Conservation (phyloP, 2,329 filamentous ascomycete genomes). For the Cladophialophora exuberans region DNA sequence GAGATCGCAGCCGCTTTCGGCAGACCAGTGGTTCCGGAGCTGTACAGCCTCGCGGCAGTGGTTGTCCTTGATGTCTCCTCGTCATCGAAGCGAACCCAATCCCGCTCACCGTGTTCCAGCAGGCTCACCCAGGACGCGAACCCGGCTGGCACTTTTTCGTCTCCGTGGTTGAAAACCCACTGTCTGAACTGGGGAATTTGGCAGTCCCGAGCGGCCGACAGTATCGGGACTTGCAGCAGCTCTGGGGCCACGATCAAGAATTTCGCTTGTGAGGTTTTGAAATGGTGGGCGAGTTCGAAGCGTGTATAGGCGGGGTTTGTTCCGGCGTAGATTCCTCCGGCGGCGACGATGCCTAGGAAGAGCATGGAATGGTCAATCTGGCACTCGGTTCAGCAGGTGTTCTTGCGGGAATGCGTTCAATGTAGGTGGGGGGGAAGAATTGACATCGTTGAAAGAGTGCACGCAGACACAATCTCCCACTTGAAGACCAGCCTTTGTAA, state of each 20-base stretch:
- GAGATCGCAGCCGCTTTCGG: conserved; percentile 63
- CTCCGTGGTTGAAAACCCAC: conserved; percentile 35
- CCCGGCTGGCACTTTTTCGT: conserved; percentile 38
- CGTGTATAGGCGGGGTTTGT: conserved; percentile 54
- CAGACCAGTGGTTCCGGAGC: conserved; percentile 62
- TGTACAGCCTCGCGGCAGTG: conserved; percentile 55
- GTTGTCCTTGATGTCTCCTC: conserved; percentile 44
- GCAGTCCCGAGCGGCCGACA: conserved; percentile 37
- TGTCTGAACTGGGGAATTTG: conserved; percentile 35
- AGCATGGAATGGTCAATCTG: conserved; percentile 44
- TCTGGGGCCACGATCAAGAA: conserved; percentile 49
- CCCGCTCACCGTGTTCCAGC: conserved; percentile 46
- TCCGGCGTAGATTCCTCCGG: conserved; percentile 55
- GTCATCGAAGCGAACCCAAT: conserved; percentile 52
- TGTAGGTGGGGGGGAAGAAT: not conserved
- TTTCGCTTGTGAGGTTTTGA: conserved; percentile 48
- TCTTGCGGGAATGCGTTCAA: not conserved
- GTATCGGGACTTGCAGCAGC: conserved; percentile 43
- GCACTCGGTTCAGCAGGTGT: not conserved
- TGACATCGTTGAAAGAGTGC: conserved; percentile 57
- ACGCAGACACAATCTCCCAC: conserved; percentile 59
- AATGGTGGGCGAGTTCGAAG: conserved; percentile 52
- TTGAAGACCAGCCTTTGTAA: conserved; percentile 37
- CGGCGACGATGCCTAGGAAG: conserved; percentile 48
- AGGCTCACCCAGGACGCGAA: conserved; percentile 51